A percentile compares a stretch with the other conserved stretches of the same genome.
phyloP scores from a whole-genome alignment of 2,329 filamentous ascomycete genomes.

The Neurospora sp. region DNA sequence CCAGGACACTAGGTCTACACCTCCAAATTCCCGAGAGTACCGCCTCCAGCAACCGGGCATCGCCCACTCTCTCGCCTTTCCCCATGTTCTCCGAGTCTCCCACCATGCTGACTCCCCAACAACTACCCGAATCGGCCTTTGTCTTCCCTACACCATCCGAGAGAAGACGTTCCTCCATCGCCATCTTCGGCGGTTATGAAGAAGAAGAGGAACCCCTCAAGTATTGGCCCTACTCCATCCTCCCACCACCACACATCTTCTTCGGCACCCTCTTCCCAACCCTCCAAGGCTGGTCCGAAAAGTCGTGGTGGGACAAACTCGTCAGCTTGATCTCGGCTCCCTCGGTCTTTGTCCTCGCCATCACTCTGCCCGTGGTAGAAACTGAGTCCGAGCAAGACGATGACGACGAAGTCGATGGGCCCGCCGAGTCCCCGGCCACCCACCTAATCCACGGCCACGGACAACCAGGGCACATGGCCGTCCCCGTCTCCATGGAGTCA shows the following conservation, averaged over 20 bases:
- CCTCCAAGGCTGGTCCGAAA: conserved; percentile 69
- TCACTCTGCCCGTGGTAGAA: conserved; percentile 88
- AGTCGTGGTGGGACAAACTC: conserved; percentile 75
- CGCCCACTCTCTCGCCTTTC: conserved; percentile 51
- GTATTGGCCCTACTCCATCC: conserved; percentile 73
- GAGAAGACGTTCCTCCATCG: conserved; percentile 34
- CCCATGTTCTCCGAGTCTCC: conserved; percentile 57
- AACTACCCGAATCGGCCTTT: conserved; percentile 37
- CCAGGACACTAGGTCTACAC: conserved; percentile 21
- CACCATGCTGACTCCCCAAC: conserved; percentile 31
- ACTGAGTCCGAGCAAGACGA: conserved; percentile 48
- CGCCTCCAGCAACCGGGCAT: conserved; percentile 34
- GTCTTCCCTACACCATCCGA: conserved; percentile 41
- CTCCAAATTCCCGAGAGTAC: conserved; percentile 38
- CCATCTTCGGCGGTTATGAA: conserved; percentile 29
- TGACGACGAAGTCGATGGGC: conserved; percentile 34
- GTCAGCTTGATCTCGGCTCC: conserved; percentile 78
- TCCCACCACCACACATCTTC: conserved; percentile 65
- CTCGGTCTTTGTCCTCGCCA: conserved; percentile 79
- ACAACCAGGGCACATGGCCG: conserved; percentile 22
- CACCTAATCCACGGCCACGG: conserved; percentile 7
- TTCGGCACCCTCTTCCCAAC: conserved; percentile 77
- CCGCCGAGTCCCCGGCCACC: conserved; percentile 21
- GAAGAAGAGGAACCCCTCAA: conserved; percentile 38
- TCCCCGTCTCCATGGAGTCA: conserved; percentile 27